phyloP scores from a whole-genome alignment of 805 yeast genomes.

The Candida nitratophila region DNA sequence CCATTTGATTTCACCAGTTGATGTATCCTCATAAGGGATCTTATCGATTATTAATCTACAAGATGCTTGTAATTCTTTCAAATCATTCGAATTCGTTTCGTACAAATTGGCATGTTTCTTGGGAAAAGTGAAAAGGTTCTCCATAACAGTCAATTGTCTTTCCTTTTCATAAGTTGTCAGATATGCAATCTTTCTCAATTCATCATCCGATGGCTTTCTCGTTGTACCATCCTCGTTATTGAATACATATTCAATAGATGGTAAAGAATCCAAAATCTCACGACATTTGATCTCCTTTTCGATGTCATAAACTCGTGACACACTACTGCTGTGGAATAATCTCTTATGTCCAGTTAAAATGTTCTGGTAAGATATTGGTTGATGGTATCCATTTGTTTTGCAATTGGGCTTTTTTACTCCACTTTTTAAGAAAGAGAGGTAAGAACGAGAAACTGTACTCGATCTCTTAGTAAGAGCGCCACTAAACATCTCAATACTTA shows the following conservation, averaged over 20 bases:
- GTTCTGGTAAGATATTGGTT: too few relatives aligned
- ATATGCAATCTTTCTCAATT: constrained; percentile 66
- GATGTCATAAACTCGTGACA: constrained; percentile 27
- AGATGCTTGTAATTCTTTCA: constrained; percentile 47
- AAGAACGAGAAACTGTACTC: background rate
- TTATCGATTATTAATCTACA: constrained; percentile 71
- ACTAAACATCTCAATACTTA: too few relatives aligned
- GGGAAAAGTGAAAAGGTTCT: constrained; percentile 37
- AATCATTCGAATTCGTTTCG: constrained; percentile 54
- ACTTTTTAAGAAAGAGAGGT: background rate
- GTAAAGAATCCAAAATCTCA: constrained; percentile 51
- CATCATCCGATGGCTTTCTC: constrained; percentile 61
- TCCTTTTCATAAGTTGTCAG: constrained; percentile 53
- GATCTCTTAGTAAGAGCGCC: too few relatives aligned
- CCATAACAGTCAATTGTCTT: constrained; percentile 45
- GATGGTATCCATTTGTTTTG: background rate
- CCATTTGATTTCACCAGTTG: constrained; percentile 77
- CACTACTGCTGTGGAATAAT: constrained; percentile 11
- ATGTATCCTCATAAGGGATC: constrained; percentile 74
- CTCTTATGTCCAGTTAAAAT: too few relatives aligned
- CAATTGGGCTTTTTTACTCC: too few relatives aligned
- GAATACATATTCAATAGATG: constrained; percentile 59
- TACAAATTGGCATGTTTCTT: constrained; percentile 46
- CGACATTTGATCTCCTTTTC: constrained; percentile 58
- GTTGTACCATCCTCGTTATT: constrained; percentile 72